phyloP scores from a whole-genome alignment of 2,329 filamentous ascomycete species.

The Ophiocordyceps camponoti-leonardi region DNA sequence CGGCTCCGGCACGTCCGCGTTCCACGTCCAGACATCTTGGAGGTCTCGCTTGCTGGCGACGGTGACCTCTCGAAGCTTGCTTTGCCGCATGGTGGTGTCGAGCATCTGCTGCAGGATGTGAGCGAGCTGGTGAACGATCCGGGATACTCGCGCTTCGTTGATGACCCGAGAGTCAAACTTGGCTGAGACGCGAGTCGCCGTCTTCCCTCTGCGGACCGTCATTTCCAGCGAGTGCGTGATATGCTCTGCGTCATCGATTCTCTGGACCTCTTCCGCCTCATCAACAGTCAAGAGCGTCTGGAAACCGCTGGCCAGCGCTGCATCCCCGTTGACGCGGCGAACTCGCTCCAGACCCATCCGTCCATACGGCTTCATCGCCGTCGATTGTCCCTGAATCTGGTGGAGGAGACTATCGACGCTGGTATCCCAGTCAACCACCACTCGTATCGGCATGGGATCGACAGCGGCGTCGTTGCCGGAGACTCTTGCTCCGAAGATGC shows the following conservation, averaged over 20 bases:
- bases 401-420: slow-evolving; percentile 3
- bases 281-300: slow-evolving; percentile 4
- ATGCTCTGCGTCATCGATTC: not conserved
- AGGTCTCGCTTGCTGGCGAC: not conserved
- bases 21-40: not conserved
- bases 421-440: slow-evolving; percentile 2
- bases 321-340: slow-evolving; percentile 7
- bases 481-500: slow-evolving; percentile 6
- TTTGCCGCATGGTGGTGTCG: not conserved
- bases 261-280: not conserved
- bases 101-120: slow-evolving; percentile 1
- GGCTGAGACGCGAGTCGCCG: not conserved
- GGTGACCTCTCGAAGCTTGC: not conserved
- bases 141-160: not conserved
- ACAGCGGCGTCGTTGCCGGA: slow-evolving; percentile 5
- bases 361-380: slow-evolving; percentile 10
- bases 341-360: slow-evolving; percentile 11
- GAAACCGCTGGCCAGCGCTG: slow-evolving; percentile 5
- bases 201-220: not conserved
- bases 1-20: not conserved
- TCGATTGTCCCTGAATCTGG: slow-evolving; percentile 7
- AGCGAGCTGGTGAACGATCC: not conserved
- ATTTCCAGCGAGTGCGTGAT: slow-evolving; percentile 1
- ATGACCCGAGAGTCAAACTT: not conserved
- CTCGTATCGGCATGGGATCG: slow-evolving; percentile 5